Base-by-base conservation (phyloP, 441 rosid species). In the Geranium incanum region DNA sequence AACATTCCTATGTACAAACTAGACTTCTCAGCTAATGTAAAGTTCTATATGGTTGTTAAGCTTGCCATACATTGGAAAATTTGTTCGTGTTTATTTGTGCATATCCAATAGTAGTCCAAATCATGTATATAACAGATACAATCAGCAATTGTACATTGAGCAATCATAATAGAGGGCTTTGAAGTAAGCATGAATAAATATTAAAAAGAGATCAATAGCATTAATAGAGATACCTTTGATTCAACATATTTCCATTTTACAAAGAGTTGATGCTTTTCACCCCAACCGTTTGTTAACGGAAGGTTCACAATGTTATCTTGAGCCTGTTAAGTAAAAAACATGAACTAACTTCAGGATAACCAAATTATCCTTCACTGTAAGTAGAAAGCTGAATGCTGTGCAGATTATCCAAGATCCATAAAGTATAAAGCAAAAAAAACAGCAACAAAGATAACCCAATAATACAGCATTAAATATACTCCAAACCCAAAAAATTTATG, bases 201-300 rank as follows among this genome's bases (percentile, higher is more conserved):
- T 15, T 57, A 57, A 28, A 4, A 23, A 62, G 36, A 9, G 16
- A 72, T 15, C 60, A 70, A 68, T 21, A 72, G 68, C 50, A 23
- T 50, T 64, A 70, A 64, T 1, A 68, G 55, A 36, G 67, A 73
- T 83, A 95, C 99, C 98, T 83, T 91, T 74, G 98, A 89, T 81
- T 93, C 99, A 76, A 83, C 79, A 78, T 86, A 82, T 81, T 92
- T 92, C 98, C 99, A 92, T 75, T 89, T 89, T 12, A 95, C 86
- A 75, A 85, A 95, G 77, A 85, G 91, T 12, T 48, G 81, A 80
- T 95, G 99, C 80, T 95, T 95, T 75, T 88, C 96, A n/a, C 98
- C 99, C 97, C 99, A 95, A 18, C 93, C 97, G 84, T 87, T 95
- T 74, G 92, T 73, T 77, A 95, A 80, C 41, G 86, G 90, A 80